phyloP scores from a whole-genome alignment of 495 filamentous ascomycete genomes.

The Evernia prunastri region DNA sequence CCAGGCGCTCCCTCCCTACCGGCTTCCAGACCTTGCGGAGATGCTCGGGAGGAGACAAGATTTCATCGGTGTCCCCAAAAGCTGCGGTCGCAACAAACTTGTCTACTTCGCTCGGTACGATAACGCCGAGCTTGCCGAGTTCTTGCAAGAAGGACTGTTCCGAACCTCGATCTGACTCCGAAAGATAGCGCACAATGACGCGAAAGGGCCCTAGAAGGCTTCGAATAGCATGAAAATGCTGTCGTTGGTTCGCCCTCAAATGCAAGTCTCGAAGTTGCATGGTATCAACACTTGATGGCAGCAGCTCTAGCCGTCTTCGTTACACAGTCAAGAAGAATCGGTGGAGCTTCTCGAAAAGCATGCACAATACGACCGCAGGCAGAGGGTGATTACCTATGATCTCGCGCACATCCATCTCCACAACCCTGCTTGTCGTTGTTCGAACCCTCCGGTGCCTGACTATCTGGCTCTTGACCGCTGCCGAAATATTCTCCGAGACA shows the following conservation, averaged over 20 bases:
- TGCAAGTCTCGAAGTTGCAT: neutral
- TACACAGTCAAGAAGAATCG: neutral
- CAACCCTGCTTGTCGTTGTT: neutral
- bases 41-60: slow-evolving; percentile 11
- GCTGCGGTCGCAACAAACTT: slow-evolving; percentile 6
- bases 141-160: slow-evolving; percentile 8
- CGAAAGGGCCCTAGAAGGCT: slow-evolving; percentile 4
- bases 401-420: slow-evolving; percentile 1
- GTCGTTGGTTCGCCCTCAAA: slow-evolving; percentile 3
- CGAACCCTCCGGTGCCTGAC: neutral
- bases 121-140: slow-evolving; percentile 2
- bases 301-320: neutral
- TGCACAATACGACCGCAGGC: neutral
- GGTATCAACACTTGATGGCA: neutral
- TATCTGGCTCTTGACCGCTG: neutral
- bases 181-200: slow-evolving; percentile 5
- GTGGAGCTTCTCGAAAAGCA: neutral
- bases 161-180: neutral
- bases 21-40: slow-evolving; percentile 12
- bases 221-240: slow-evolving; percentile 12
- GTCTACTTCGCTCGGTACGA: neutral
- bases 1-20: slow-evolving; percentile 5
- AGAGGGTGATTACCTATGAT: neutral
- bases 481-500: neutral
- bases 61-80: slow-evolving; percentile 15